These are phyloP conservation scores for Colletotrichum viniferum DNA, from an alignment of 2,329 filamentous ascomycete genomes.

Conservation along the genomic window DNA sequence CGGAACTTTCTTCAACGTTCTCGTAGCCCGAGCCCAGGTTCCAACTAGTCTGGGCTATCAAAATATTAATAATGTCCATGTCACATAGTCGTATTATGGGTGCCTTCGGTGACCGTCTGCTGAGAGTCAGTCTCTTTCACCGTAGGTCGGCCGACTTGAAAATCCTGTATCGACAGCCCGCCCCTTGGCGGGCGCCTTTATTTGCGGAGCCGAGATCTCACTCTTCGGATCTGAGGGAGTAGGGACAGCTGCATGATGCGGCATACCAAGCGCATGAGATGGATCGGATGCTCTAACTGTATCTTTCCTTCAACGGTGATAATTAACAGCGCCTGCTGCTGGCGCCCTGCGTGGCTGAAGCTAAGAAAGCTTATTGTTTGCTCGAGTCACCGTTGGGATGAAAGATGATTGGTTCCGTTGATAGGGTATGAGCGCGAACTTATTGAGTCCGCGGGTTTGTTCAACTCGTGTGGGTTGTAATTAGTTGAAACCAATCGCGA, in stretches of 20 bases:
- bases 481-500: background rate
- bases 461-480: background rate
- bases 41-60: background rate
- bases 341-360: background rate
- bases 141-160: background rate
- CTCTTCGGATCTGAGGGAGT: background rate
- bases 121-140: background rate
- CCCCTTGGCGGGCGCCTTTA: background rate
- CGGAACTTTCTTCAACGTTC: background rate
- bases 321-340: background rate
- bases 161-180: background rate
- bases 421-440: background rate
- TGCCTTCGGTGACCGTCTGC: rapidly evolving
- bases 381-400: background rate
- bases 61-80: background rate
- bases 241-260: background rate
- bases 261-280: background rate
- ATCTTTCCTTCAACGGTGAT: background rate
- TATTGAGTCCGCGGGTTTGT: background rate
- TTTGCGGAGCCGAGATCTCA: background rate
- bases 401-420: background rate
- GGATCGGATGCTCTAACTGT: background rate
- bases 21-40: background rate
- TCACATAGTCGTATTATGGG: background rate
- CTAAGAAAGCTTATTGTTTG: background rate